Percentiles rank a stretch among this genome's conserved stretches.
Evolutionary conservation across 2,329 filamentous ascomycete genomes (phyloP).

Genomic region (Xylariaceae sp.): DNA sequence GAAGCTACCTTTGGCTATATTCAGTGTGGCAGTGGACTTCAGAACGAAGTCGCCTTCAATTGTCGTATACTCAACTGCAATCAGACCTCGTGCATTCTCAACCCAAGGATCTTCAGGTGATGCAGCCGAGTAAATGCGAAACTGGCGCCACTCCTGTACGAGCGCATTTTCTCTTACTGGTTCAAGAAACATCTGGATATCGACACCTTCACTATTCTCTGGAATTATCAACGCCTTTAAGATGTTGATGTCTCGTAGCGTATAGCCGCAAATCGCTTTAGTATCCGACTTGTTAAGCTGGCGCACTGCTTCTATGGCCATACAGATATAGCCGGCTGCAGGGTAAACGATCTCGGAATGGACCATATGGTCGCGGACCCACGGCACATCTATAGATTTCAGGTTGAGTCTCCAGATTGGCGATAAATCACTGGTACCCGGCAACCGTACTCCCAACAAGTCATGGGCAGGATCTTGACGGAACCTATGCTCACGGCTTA

Average conservation of each 20-base stretch:
- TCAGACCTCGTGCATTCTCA: slow-evolving; percentile 21
- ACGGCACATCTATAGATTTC: slow-evolving; percentile 18
- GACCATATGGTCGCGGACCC: slow-evolving; percentile 28
- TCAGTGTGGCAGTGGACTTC: background rate
- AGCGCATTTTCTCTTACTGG: slow-evolving; percentile 5
- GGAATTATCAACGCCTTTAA: slow-evolving; percentile 18
- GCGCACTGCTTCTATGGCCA: slow-evolving; percentile 28
- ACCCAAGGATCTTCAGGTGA: slow-evolving; percentile 14
- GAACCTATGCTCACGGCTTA: slow-evolving; percentile 14
- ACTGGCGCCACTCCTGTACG: slow-evolving; percentile 13
- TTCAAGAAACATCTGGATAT: slow-evolving; percentile 21
- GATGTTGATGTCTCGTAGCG: slow-evolving; percentile 23
- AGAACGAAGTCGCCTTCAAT: background rate
- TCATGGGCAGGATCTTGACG: slow-evolving; percentile 21
- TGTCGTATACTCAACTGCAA: slow-evolving; percentile 7
- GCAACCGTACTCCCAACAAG: slow-evolving; percentile 20
- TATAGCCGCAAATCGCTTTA: slow-evolving; percentile 3
- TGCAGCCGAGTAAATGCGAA: slow-evolving; percentile 11
- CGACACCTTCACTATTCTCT: slow-evolving; percentile 21
- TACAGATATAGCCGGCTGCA: slow-evolving; percentile 23
- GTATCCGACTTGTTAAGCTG: slow-evolving; percentile 10
- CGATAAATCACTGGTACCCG: background rate
- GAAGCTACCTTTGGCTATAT: slow-evolving; percentile 1
- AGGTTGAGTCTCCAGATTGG: slow-evolving; percentile 21
- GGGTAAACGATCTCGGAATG: slow-evolving; percentile 23